Evolutionary conservation across 495 filamentous ascomycete species (phyloP).

Genomic region (Hypoxylon intermedium): DNA sequence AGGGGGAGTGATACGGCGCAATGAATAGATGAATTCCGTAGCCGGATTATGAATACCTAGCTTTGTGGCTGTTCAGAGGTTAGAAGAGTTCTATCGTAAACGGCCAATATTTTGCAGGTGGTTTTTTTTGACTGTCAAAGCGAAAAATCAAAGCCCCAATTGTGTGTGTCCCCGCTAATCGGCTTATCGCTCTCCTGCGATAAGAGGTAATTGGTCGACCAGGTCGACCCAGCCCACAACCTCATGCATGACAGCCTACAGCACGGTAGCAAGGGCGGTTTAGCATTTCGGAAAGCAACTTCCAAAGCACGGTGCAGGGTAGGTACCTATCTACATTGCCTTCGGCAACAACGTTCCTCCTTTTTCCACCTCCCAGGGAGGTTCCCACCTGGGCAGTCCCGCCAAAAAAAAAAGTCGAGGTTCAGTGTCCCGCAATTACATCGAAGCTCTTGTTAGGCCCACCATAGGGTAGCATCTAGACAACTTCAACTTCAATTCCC

Average conservation of each 20-base stretch:
- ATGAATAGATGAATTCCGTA: no score
- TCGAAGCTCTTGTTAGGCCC: conserved; percentile 28
- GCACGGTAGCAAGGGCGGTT: no score
- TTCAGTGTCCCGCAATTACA: conserved; percentile 12
- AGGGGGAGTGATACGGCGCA: no score
- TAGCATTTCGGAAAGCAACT: no score
- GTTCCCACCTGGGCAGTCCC: no score
- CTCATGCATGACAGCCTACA: no score
- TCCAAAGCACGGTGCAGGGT: no score
- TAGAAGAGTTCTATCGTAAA: not conserved
- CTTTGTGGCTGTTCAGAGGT: not conserved
- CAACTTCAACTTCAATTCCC: conserved; percentile 16
- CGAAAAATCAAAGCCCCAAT: conserved; percentile 29
- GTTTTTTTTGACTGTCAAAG: conserved; percentile 29
- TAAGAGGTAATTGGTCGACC: conserved; percentile 1
- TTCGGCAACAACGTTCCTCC: conserved; percentile 28
- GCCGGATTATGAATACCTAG: no score
- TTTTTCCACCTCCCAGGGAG: no score
- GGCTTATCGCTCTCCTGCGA: conserved; percentile 17
- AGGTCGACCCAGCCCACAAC: no score
- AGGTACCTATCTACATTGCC: conserved; percentile 1
- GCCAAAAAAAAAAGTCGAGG: conserved; percentile 25
- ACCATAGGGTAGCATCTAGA: conserved; percentile 9
- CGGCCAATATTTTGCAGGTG: conserved; percentile 26
- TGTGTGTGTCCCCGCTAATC: conserved; percentile 36